A percentile compares a stretch with the other conserved stretches of the same genome.
These are phyloP conservation scores for Fusarium cyanostomum DNA, from an alignment of 2,329 filamentous ascomycete species.

Conservation along the genomic window DNA sequence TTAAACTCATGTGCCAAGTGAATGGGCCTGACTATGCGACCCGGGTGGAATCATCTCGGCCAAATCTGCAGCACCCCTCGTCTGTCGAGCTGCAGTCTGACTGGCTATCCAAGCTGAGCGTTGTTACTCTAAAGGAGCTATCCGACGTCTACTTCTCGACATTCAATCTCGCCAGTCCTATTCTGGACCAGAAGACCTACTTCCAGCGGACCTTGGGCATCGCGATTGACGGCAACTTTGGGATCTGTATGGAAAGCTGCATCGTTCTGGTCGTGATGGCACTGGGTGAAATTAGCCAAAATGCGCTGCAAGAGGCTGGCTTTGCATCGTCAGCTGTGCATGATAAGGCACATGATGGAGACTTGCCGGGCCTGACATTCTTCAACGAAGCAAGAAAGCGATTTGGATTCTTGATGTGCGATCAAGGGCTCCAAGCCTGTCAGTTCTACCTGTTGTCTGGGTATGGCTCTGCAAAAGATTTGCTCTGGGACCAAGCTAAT, in stretches of 20 bases:
- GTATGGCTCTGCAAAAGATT: background rate
- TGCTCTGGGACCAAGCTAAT: background rate
- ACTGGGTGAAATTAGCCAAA: constrained; percentile 5
- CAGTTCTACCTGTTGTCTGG: constrained; percentile 27
- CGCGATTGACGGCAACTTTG: constrained; percentile 28
- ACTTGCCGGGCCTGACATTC: constrained; percentile 19
- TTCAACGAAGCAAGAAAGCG: constrained; percentile 32
- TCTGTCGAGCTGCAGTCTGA: background rate
- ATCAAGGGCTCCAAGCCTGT: constrained; percentile 23
- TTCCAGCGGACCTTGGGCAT: constrained; percentile 25
- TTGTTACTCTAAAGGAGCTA: constrained; percentile 21
- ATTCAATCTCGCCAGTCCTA: constrained; percentile 16
- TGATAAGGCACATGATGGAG: background rate
- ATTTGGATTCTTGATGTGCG: constrained; percentile 26
- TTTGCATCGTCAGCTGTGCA: background rate
- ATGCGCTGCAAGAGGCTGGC: constrained; percentile 9
- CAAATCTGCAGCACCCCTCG: constrained; percentile 8
- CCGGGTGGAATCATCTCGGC: constrained; percentile 8
- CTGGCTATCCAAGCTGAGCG: constrained; percentile 4
- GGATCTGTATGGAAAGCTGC: constrained; percentile 23
- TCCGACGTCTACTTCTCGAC: constrained; percentile 32
- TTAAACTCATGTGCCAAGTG: constrained; percentile 28
- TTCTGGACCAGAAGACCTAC: constrained; percentile 31
- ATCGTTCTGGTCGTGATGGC: constrained; percentile 28
- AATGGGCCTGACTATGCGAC: constrained; percentile 17